A percentile compares a stretch with the other conserved stretches of the same genome.
These are phyloP conservation scores for Achaetomium macrosporum DNA, from an alignment of 2,329 filamentous ascomycete species.

Conservation along the genomic window DNA sequence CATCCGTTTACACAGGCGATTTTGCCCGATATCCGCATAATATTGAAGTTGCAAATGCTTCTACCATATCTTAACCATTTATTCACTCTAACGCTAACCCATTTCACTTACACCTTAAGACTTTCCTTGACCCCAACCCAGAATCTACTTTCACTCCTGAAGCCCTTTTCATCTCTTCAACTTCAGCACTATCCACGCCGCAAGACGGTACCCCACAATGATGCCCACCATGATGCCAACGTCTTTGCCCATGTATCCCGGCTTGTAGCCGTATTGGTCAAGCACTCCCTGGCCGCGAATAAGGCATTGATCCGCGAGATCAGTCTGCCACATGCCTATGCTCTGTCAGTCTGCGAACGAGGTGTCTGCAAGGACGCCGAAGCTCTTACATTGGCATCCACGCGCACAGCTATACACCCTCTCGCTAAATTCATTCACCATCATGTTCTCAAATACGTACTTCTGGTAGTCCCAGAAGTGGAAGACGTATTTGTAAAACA, in stretches of 20 bases:
- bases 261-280: constrained; percentile 61
- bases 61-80: too few species aligned
- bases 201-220: constrained; percentile 63
- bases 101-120: not conserved
- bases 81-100: too few species aligned
- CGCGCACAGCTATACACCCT: constrained; percentile 56
- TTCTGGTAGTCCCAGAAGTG: constrained; percentile 84
- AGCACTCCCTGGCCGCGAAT: constrained; percentile 68
- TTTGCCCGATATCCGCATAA: too few species aligned
- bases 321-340: constrained; percentile 56
- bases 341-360: not conserved
- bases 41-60: too few species aligned
- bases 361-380: too few species aligned
- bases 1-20: too few species aligned
- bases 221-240: constrained; percentile 75
- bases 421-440: constrained; percentile 76
- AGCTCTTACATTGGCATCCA: constrained; percentile 54
- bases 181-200: constrained; percentile 59
- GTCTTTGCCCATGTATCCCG: constrained; percentile 59
- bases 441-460: constrained; percentile 89
- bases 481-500: constrained; percentile 81
- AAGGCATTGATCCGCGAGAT: constrained; percentile 57
- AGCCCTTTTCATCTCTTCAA: constrained; percentile 25
- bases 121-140: not conserved
- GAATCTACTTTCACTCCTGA: not conserved